Evolutionary conservation across 148 eudicot species (phyloP), one percentile per base, ranked within the genome.

Genomic region (Tetragonia tetragonoides): DNA sequence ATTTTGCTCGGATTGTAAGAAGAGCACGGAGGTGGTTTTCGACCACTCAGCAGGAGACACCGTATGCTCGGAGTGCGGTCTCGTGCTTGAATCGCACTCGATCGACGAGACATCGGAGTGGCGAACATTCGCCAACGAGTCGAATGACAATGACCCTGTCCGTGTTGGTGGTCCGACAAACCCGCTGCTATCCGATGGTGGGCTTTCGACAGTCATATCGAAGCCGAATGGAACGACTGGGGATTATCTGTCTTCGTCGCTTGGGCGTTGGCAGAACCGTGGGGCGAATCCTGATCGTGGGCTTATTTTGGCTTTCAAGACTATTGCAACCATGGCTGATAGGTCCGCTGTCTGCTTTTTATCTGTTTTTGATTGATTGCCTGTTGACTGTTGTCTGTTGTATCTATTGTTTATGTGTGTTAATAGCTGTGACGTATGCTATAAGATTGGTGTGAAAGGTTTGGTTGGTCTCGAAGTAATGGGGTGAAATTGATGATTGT

Each of bases 21-120:
- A 84, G 47, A 79, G 70, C 81, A 95, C 99, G 56, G 97, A 91
- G 88, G 92, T 95, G 28, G 97, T 95, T 20, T 81, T 84, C 82
- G 97, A 95, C 18, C 97, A 93, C 78, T 87, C 93, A 3, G 96
- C 97, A 7, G 99, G 99, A 0, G 99, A 93, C 78, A 89, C 93
- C 2, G 93, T 93, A 17, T 95, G 99, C 81, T 90, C 94, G 6
- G 99, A 95, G 82, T 95, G 99, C 60, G 97, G 99, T 0, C 88
- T 95, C 17, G 97, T 95, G 1, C 77, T 92, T 23, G 99, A 95
- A 67, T 91, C 97, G 0, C 94, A 91, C 81, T 92, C 96, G 0
- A 95, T 92, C 46, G 99, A 95, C n/a, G 97, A 95, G 81, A 95
- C 91, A 0, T 92, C 92, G 21, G 99, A 95, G 87, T 92, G 97